Evolutionary conservation across 805 yeast species (phyloP).

Genomic region (Wickerhamiella lipophila): DNA sequence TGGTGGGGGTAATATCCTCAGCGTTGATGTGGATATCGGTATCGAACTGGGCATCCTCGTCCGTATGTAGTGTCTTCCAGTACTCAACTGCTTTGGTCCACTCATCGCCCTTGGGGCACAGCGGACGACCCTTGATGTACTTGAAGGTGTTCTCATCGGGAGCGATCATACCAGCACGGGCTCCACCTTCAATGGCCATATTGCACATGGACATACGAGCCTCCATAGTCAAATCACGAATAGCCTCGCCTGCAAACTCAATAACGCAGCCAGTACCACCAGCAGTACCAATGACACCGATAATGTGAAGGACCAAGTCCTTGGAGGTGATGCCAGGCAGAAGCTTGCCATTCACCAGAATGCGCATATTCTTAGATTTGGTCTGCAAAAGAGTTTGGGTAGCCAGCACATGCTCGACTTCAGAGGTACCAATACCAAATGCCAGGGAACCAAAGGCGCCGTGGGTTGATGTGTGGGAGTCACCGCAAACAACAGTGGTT

Average conservation of each 20-base stretch:
- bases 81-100: conserved; percentile 90
- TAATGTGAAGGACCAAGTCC: conserved; percentile 86
- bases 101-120: conserved; percentile 86
- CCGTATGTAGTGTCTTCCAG: conserved; percentile 82
- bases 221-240: conserved; percentile 82
- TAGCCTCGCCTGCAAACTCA: conserved; percentile 94
- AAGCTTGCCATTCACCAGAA: conserved; percentile 71
- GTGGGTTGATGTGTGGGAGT: conserved; percentile 96
- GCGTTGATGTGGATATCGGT: conserved; percentile 70
- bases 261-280: conserved; percentile 98
- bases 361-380: conserved; percentile 92
- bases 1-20: conserved; percentile 81
- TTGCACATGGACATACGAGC: conserved; percentile 99
- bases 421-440: conserved; percentile 98
- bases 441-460: conserved; percentile 98
- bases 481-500: conserved; percentile 98
- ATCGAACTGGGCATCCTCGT: conserved; percentile 84
- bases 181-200: conserved; percentile 98
- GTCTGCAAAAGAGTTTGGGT: conserved; percentile 89
- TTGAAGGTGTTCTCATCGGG: conserved; percentile 86
- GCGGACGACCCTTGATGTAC: conserved; percentile 84
- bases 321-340: conserved; percentile 87
- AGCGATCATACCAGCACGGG: conserved; percentile 97
- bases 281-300: conserved; percentile 95
- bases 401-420: conserved; percentile 96